Base-by-base conservation (phyloP, 176 grass and related monocot genomes). In the Microstegium vimineum region DNA sequence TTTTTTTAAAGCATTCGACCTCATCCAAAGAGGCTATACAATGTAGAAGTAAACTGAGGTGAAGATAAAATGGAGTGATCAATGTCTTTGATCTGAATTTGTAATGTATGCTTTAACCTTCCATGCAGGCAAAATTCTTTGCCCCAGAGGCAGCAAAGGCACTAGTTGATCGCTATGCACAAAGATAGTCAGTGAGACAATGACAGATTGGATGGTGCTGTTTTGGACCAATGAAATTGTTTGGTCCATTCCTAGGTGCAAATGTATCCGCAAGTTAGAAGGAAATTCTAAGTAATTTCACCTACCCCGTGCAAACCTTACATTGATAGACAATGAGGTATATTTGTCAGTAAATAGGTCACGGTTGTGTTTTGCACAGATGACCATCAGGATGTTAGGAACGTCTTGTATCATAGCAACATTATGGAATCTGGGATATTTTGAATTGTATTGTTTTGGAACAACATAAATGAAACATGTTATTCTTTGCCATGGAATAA, bases 161-260 rank as follows among this genome's bases (percentile, higher is more conserved):
- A 2, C 86, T 97, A n/a, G 94, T 97, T 56, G 94, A 97, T 89
- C 85, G 86, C 22, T 97, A 97, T 76, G 86, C 92, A 18, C 85
- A 84, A 66, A 85, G 70, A 66, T 92, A 86, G 64, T 45, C 2
- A 0, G 60, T 10, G 0, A 59, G 71, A 85, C 31, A 16, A 49
- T 49, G 46, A 49, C 46, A 52, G 5, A 3, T 23, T 33, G 7
- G 74, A 27, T 46, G 69, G n/a, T 15, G 20, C 23, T 10, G 18
- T 6, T 72, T 73, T 15, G 10, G 27, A 63, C 49, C 30, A 12
- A 41, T 34, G 18, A 65, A n/a, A 73, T 12, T 3, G 10, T 51
- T 51, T 14, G 3, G 6, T 62, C 41, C 14, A 26, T 25, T 34
- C 67, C 31, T 42, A 28, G 12, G 13, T 28, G 23, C 38, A 51